Evolutionary conservation across 2,329 filamentous ascomycete species (phyloP).

Genomic region (Talaromyces funiculosus): DNA sequence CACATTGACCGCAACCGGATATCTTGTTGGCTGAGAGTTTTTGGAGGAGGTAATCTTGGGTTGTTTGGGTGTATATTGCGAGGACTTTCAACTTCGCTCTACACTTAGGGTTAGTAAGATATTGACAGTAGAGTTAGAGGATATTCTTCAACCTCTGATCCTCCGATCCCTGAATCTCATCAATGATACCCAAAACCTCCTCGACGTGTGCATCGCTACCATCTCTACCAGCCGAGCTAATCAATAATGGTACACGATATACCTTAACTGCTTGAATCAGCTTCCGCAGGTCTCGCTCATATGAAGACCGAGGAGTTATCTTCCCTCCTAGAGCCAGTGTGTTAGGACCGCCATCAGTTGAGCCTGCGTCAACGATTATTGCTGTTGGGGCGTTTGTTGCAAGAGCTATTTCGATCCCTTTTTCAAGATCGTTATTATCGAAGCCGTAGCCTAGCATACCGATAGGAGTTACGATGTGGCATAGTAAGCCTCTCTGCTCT

Average conservation of each 20-base stretch:
- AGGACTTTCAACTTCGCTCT: not conserved
- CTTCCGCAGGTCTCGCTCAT: slow-evolving; percentile 39
- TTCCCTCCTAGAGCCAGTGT: slow-evolving; percentile 26
- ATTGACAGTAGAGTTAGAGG: not conserved
- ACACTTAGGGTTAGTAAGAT: not conserved
- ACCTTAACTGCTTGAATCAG: slow-evolving; percentile 32
- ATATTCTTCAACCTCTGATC: not conserved
- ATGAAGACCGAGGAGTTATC: slow-evolving; percentile 35
- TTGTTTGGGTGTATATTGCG: not conserved
- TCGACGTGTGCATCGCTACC: not conserved
- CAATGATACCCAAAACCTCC: not conserved
- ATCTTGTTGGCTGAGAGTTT: not conserved
- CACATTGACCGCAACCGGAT: not conserved
- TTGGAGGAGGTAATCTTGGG: not conserved
- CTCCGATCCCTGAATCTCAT: slow-evolving; percentile 30
- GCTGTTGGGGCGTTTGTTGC: slow-evolving; percentile 13
- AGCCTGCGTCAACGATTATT: slow-evolving; percentile 26
- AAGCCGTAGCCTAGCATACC: slow-evolving; percentile 47
- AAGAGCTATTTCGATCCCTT: slow-evolving; percentile 32
- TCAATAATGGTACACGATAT: slow-evolving; percentile 35
- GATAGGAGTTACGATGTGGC: slow-evolving; percentile 38
- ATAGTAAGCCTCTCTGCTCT: not conserved
- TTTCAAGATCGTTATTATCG: slow-evolving; percentile 35
- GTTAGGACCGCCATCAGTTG: slow-evolving; percentile 25
- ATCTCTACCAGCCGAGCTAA: not conserved